Evolutionary conservation across 2,329 filamentous ascomycete species (phyloP), one percentile per base, ranked within the genome.

Genomic region (Neonectria magnoliae): DNA sequence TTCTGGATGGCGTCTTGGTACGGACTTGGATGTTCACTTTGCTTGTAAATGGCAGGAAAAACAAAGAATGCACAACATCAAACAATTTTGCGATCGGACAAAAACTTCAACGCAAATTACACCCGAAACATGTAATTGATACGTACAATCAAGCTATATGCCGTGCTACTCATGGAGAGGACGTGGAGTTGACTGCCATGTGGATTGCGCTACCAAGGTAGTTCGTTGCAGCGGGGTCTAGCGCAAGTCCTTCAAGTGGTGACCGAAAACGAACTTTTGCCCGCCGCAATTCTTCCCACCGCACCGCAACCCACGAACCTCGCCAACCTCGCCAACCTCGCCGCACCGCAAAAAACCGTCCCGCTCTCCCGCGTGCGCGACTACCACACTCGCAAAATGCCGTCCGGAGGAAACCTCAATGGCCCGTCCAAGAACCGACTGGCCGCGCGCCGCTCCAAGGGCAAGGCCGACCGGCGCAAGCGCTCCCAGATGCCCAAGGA

Each of bases 381-480:
- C 11, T 31, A 7, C 47, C 44, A 18, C 58, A 6, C 16, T 41
- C 55, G 20, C 55, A 73, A 60, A 67, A 88, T 87, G 85, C 82
- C 83, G 16, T 88, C 85, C 52, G 82, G 87, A 71, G 84, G 85
- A 68, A 89, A 87, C 79, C 86, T 86, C 73, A 88, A 88, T 81
- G 81, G 80, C 51, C 81, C 81, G 10, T 87, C 84, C 57, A 83
- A 83, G 73, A 87, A 87, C 81, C 83, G 85, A 14, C 77, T 84
- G 42, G 80, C 79, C 18, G 83, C 84, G 38, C 80, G 81, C 65
- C 80, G 81, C 20, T 79, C 83, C 57, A 83, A 78, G 68, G 77
- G 79, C 44, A 81, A 80, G 57, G 84, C 84, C 68, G 73, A 77
- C 52, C 76, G 77, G 63, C 81, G 81, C 72, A 81, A 85, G 78